Conservation (phyloP, 140 eudicot genomes). For the Anethum foeniculum region DNA sequence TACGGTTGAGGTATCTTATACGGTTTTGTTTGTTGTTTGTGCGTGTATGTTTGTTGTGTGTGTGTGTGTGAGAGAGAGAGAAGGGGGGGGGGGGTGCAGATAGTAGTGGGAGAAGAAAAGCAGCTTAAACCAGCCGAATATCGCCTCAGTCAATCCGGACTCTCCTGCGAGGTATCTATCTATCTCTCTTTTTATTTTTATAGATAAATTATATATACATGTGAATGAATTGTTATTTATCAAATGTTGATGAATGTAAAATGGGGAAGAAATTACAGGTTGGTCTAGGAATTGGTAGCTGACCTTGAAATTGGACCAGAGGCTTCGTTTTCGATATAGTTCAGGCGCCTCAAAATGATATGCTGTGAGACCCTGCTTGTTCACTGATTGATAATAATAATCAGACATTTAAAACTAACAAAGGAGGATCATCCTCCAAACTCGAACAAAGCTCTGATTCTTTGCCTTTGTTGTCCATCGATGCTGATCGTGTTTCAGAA, state of each 20-base stretch:
- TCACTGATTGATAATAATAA: constrained; percentile 32
- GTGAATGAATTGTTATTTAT: too few relatives aligned
- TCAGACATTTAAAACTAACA: constrained; percentile 30
- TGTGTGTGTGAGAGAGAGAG: background rate
- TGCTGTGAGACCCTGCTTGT: constrained; percentile 60
- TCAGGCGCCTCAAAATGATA: constrained; percentile 71
- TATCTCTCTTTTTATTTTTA: background rate
- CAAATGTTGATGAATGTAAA: background rate
- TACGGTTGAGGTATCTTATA: too few relatives aligned
- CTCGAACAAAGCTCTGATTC: constrained; percentile 36
- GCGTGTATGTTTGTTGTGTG: too few relatives aligned
- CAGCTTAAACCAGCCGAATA: constrained; percentile 9
- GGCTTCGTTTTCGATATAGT: constrained; percentile 64
- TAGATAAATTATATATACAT: too few relatives aligned
- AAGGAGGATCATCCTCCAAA: constrained; percentile 33
- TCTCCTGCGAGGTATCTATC: constrained; percentile 9
- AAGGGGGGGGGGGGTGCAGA: background rate
- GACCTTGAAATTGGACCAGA: constrained; percentile 40
- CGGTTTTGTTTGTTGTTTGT: too few relatives aligned
- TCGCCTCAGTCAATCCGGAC: constrained; percentile 9
- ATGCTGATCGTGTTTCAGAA: constrained; percentile 77
- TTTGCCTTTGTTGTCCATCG: constrained; percentile 37
- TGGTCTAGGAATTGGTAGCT: constrained; percentile 72
- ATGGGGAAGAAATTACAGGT: constrained; percentile 28
- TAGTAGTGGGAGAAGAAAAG: constrained; percentile 6